These are phyloP conservation scores for Fusarium transvaalense DNA, from an alignment of 2,329 filamentous ascomycete species.

Conservation along the genomic window DNA sequence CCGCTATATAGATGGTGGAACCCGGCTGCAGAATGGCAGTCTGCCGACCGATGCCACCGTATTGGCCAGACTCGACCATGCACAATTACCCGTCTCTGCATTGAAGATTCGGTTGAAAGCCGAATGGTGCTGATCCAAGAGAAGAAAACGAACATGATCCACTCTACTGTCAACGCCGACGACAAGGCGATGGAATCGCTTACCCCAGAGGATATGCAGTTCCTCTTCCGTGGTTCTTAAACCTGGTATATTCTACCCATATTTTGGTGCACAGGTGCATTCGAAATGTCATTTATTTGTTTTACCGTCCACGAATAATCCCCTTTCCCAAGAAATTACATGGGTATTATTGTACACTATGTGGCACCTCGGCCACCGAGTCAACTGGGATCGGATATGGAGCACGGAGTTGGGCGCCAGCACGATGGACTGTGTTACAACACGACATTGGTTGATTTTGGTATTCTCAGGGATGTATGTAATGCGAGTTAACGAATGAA, in stretches of 20 bases:
- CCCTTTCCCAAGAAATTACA: neutral
- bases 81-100: conserved; percentile 92
- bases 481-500: conserved; percentile 10
- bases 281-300: neutral
- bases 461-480: neutral
- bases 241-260: neutral
- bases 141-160: conserved; percentile 99
- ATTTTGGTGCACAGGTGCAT: neutral
- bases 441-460: neutral
- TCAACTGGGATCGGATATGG: conserved; percentile 6
- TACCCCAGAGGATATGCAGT: conserved; percentile 92
- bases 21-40: conserved; percentile 99
- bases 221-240: conserved; percentile 84
- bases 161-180: conserved; percentile 95
- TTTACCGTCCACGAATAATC: neutral
- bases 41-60: conserved; percentile 91
- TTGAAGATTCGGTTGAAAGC: conserved; percentile 96
- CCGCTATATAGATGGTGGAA: conserved; percentile 88
- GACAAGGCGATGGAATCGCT: conserved; percentile 91
- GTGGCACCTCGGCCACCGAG: conserved; percentile 7
- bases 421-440: neutral
- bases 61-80: conserved; percentile 96
- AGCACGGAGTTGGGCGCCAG: conserved; percentile 21
- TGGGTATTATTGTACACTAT: conserved; percentile 4
- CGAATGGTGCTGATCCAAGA: conserved; percentile 96